Evolutionary conservation across 2,329 filamentous ascomycete species (phyloP).

Genomic region (Lecanoromycetidae sp.): DNA sequence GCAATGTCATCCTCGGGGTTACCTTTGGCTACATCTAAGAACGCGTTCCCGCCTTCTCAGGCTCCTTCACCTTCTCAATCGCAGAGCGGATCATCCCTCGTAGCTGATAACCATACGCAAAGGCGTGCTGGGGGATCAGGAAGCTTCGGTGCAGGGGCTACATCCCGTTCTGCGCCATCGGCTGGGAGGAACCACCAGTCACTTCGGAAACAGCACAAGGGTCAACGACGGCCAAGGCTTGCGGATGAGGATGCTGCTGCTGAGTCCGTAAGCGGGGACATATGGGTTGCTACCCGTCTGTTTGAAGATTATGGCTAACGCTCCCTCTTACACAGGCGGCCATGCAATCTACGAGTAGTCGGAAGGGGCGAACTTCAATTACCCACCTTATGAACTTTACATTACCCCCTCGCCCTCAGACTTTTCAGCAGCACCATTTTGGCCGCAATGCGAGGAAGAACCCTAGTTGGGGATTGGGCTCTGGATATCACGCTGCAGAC

Average conservation of each 20-base stretch:
- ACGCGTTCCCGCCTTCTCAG: constrained; percentile 27
- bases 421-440: constrained; percentile 38
- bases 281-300: background rate
- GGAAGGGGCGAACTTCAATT: constrained; percentile 91
- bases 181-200: constrained; percentile 64
- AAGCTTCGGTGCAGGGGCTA: constrained; percentile 29
- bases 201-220: constrained; percentile 70
- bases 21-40: constrained; percentile 27
- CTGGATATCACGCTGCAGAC: constrained; percentile 78
- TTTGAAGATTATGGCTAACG: constrained; percentile 5
- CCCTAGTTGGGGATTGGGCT: constrained; percentile 72
- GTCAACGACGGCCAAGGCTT: constrained; percentile 59
- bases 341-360: constrained; percentile 53
- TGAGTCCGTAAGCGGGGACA: constrained; percentile 54
- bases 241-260: constrained; percentile 80
- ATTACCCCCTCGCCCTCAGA: constrained; percentile 59
- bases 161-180: constrained; percentile 28
- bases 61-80: constrained; percentile 25
- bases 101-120: constrained; percentile 27
- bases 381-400: constrained; percentile 93
- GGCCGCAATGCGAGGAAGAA: constrained; percentile 52
- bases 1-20: constrained; percentile 14
- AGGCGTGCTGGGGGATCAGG: constrained; percentile 31
- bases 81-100: constrained; percentile 23
- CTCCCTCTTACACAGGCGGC: constrained; percentile 34